phyloP scores from a whole-genome alignment of 1,284 basidiomycete genomes.

The Crepidotus sp. region DNA sequence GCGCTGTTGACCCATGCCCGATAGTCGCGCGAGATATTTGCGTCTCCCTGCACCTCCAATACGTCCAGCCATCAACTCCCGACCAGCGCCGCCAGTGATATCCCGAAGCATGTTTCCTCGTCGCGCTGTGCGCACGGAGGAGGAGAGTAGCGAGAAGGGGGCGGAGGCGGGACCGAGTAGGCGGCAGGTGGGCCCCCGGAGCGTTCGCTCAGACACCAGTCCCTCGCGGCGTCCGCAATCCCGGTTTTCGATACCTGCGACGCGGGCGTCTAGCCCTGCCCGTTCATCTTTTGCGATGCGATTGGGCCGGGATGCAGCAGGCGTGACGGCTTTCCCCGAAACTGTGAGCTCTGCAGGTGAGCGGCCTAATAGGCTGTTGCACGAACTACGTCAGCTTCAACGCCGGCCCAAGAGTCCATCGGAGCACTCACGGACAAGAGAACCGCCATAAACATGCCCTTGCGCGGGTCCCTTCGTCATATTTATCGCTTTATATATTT shows the following conservation, averaged over 20 bases:
- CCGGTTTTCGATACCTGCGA: constrained; percentile 16
- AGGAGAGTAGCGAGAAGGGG: constrained; percentile 22
- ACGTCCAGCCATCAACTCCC: constrained; percentile 20
- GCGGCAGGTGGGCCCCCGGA: constrained; percentile 18
- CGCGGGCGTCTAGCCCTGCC: constrained; percentile 22
- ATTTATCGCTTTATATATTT: constrained; percentile 25
- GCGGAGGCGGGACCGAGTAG: constrained; percentile 21
- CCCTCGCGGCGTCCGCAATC: constrained; percentile 15
- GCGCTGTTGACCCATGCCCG: background rate
- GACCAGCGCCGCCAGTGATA: constrained; percentile 13
- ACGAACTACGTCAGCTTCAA: constrained; percentile 47
- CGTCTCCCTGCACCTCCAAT: constrained; percentile 48
- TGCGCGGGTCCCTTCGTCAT: constrained; percentile 17
- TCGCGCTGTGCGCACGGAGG: constrained; percentile 21
- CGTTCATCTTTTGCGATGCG: constrained; percentile 20
- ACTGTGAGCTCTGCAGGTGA: constrained; percentile 25
- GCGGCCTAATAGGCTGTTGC: constrained; percentile 45
- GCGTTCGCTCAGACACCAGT: constrained; percentile 24
- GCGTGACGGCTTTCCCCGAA: constrained; percentile 3
- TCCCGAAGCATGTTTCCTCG: constrained; percentile 25
- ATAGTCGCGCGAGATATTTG: constrained; percentile 47
- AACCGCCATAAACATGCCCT: constrained; percentile 26
- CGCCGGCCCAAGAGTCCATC: constrained; percentile 35
- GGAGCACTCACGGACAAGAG: constrained; percentile 26
- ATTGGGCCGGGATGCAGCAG: constrained; percentile 1